Evolutionary conservation across 257 asterid genomes (phyloP).

Genomic region (Scutellaria baicalensis): DNA sequence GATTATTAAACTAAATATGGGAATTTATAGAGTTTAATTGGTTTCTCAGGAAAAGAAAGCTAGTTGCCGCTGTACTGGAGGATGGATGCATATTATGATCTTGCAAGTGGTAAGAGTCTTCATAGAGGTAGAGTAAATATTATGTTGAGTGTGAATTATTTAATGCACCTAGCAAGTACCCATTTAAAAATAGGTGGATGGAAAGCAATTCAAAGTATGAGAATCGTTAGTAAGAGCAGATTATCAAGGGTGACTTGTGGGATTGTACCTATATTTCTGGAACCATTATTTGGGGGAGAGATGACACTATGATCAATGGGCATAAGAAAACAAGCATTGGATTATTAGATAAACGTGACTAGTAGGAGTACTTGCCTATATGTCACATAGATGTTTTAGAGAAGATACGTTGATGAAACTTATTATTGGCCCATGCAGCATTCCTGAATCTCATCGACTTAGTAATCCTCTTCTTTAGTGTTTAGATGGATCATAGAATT

Average conservation of each 20-base stretch:
- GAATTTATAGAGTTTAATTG: constrained; percentile 15
- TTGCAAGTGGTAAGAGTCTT: constrained; percentile 24
- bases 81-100: constrained; percentile 18
- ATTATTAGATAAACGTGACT: background rate
- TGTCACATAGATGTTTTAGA: background rate
- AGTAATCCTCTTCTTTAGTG: background rate
- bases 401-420: background rate
- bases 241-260: background rate
- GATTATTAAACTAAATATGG: background rate
- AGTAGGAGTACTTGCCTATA: background rate
- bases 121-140: constrained; percentile 13
- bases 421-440: background rate
- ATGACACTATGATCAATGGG: background rate
- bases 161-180: constrained; percentile 5
- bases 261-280: background rate
- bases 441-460: background rate
- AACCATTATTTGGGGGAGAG: background rate
- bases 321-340: background rate
- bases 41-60: constrained; percentile 28
- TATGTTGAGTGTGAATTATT: background rate
- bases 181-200: background rate
- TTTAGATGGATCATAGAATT: background rate
- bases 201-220: background rate
- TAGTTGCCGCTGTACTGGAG: constrained; percentile 16
- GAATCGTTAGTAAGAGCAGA: background rate